Percentiles rank a stretch among this genome's conserved stretches.
Evolutionary conservation across 768 basidiomycete genomes (phyloP).

Genomic region (Steccherinum ochraceum): DNA sequence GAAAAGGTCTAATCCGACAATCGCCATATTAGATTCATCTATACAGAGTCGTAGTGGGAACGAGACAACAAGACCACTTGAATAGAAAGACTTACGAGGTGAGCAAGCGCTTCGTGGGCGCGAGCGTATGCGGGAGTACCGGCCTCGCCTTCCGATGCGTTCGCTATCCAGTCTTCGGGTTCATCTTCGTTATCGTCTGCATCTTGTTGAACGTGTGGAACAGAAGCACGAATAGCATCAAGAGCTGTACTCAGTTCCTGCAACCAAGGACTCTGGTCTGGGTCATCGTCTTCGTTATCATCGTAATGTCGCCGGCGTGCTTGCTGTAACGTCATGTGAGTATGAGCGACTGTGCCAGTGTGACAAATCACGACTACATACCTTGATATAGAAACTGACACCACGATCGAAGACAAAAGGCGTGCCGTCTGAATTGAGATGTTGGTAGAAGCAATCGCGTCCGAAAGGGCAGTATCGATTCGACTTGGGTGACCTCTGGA

Average conservation of each 20-base stretch:
- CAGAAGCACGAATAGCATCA: conserved; percentile 2
- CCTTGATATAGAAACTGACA: conserved; percentile 13
- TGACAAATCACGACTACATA: neutral
- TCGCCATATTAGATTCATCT: neutral
- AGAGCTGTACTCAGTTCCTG: conserved; percentile 2
- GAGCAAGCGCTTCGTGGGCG: neutral
- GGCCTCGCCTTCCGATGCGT: neutral
- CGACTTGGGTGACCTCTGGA: conserved; percentile 42
- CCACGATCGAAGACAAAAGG: conserved; percentile 50
- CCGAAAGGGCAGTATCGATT: conserved; percentile 72
- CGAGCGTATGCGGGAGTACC: neutral
- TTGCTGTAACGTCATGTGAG: no score
- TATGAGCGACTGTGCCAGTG: no score
- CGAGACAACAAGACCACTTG: neutral
- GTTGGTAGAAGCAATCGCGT: conserved; percentile 76
- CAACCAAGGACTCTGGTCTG: neutral
- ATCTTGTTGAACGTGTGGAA: neutral
- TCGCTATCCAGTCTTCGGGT: neutral
- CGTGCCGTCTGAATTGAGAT: conserved; percentile 62
- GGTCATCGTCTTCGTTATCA: neutral
- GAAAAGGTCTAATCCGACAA: neutral
- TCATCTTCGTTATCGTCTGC: neutral
- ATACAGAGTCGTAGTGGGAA: neutral
- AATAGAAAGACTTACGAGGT: neutral
- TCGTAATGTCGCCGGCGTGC: neutral